A percentile compares a stretch with the other conserved stretches of the same genome.
Conservation (phyloP, 1,139 yeast genomes). For the Hyphopichia fennica region DNA sequence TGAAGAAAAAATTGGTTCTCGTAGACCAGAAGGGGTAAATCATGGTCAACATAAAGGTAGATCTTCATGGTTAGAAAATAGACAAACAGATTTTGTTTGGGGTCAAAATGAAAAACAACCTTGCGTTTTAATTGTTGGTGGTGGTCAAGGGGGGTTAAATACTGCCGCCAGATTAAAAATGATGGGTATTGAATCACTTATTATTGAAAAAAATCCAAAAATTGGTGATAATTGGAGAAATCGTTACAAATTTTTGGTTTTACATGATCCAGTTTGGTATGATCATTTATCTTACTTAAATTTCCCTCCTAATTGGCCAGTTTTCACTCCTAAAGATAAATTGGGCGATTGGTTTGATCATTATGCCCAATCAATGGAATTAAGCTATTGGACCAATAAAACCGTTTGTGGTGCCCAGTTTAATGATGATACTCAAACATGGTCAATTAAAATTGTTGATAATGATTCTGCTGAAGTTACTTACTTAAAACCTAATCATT, state of each 20-base stretch:
- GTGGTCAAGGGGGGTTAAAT: constrained; percentile 45
- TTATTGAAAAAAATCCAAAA: constrained; percentile 33
- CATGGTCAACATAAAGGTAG: constrained; percentile 36
- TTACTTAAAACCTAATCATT: constrained; percentile 25
- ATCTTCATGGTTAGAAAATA: constrained; percentile 27
- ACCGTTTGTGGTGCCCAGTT: constrained; percentile 30
- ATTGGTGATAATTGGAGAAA: constrained; percentile 49
- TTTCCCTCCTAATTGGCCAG: constrained; percentile 42
- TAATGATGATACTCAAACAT: constrained; percentile 22
- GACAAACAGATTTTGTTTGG: constrained; percentile 23
- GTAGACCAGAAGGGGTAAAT: constrained; percentile 35
- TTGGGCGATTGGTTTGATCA: constrained; percentile 41
- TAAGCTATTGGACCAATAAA: constrained; percentile 34
- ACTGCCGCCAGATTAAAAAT: constrained; percentile 41
- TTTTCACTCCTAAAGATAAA: constrained; percentile 43
- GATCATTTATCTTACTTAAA: constrained; percentile 39
- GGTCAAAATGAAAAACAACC: constrained; percentile 32
- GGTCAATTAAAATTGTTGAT: constrained; percentile 29
- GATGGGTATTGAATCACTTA: constrained; percentile 35
- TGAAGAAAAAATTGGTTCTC: constrained; percentile 30
- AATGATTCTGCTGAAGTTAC: constrained; percentile 15
- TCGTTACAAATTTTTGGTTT: constrained; percentile 40
- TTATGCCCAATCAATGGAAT: constrained; percentile 38
- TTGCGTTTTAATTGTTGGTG: constrained; percentile 41
- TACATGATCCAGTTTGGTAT: constrained; percentile 46